Conservation (phyloP, 768 basidiomycete genomes). For the Leccinellum rugosiceps region DNA sequence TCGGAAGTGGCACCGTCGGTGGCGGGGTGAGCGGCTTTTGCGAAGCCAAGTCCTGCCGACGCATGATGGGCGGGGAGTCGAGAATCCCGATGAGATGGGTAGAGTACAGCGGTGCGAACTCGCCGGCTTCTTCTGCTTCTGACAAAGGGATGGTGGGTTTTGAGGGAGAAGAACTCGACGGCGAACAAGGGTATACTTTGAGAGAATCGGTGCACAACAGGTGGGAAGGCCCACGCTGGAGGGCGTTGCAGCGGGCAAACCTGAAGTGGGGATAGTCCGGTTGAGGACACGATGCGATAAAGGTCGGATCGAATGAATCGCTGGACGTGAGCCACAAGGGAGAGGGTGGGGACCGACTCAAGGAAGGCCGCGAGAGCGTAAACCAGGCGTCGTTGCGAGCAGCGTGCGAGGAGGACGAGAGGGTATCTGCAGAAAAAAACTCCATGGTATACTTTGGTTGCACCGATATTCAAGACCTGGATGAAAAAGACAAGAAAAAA, state of each 20-base stretch:
- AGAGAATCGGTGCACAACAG: slow-evolving; percentile 19
- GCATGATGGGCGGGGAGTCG: slow-evolving; percentile 35
- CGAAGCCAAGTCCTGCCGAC: slow-evolving; percentile 26
- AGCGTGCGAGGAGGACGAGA: slow-evolving; percentile 14
- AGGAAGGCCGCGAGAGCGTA: slow-evolving; percentile 11
- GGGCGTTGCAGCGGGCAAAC: slow-evolving; percentile 16
- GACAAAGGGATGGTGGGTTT: slow-evolving; percentile 22
- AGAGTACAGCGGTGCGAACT: slow-evolving; percentile 18
- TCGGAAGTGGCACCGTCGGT: slow-evolving; percentile 38
- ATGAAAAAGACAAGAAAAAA: slow-evolving; percentile 4
- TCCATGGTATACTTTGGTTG: slow-evolving; percentile 34
- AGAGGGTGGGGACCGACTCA: slow-evolving; percentile 15
- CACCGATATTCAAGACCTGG: slow-evolving; percentile 33
- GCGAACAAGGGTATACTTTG: slow-evolving; percentile 29
- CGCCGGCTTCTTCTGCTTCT: slow-evolving; percentile 22
- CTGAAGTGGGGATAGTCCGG: slow-evolving; percentile 13
- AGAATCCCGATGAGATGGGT: slow-evolving; percentile 31
- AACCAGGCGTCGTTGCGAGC: slow-evolving; percentile 12
- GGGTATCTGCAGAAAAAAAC: slow-evolving; percentile 29
- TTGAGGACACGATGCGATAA: slow-evolving; percentile 19
- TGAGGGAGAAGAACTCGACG: slow-evolving; percentile 23
- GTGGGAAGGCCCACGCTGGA: slow-evolving; percentile 7
- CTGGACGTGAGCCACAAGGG: slow-evolving; percentile 15
- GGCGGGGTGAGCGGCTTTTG: slow-evolving; percentile 42
- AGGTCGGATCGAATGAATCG: slow-evolving; percentile 23